These are phyloP conservation scores for Debaryomyces robertsiae DNA, from an alignment of 1,139 yeast species.

Conservation along the genomic window DNA sequence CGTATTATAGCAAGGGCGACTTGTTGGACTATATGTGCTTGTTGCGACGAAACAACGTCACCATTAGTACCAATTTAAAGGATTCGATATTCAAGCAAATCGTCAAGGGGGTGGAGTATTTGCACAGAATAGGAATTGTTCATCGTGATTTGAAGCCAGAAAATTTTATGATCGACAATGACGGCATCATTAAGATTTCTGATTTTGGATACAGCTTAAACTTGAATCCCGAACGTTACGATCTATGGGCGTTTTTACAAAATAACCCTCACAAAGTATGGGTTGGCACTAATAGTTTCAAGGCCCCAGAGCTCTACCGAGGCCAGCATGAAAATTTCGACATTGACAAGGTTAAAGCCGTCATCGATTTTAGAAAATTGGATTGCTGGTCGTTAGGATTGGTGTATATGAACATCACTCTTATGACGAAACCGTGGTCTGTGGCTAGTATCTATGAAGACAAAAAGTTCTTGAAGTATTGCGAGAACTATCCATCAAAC, in stretches of 20 bases:
- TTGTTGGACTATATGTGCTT: conserved; percentile 43
- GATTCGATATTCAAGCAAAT: conserved; percentile 53
- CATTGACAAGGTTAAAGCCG: conserved; percentile 13
- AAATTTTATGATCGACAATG: conserved; percentile 47
- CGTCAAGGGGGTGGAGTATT: conserved; percentile 45
- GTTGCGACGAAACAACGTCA: conserved; percentile 36
- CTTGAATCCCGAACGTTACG: conserved; percentile 20
- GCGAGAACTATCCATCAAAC: conserved; percentile 24
- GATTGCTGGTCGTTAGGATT: conserved; percentile 60
- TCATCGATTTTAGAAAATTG: conserved; percentile 28
- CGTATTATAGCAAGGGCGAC: conserved; percentile 51
- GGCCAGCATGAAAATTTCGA: conserved; percentile 22
- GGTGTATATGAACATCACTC: conserved; percentile 45
- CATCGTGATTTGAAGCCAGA: conserved; percentile 63
- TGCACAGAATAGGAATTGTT: conserved; percentile 46
- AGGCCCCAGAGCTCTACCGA: conserved; percentile 54
- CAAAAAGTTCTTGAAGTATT: conserved; percentile 27
- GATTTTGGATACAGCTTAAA: conserved; percentile 57
- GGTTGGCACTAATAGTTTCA: conserved; percentile 56
- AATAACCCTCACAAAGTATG: conserved; percentile 30
- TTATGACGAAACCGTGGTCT: conserved; percentile 53
- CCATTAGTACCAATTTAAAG: conserved; percentile 35
- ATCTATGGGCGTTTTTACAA: conserved; percentile 17
- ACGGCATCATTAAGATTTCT: conserved; percentile 48
- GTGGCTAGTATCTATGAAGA: conserved; percentile 31